Evolutionary conservation across 345 rosid genomes (phyloP).

Genomic region (Litchi chinensis): DNA sequence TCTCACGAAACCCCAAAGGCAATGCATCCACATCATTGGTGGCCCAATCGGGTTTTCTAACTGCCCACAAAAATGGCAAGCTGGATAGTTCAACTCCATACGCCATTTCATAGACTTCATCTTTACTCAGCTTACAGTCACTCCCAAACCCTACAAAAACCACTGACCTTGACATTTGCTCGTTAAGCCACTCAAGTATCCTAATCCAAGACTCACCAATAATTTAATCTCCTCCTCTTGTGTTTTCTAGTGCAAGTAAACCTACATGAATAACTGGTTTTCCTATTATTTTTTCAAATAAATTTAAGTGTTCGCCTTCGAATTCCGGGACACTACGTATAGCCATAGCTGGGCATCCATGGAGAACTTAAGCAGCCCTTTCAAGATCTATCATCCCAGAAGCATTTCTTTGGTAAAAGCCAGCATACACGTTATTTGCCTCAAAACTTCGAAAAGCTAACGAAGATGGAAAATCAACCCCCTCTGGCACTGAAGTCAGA

Average conservation of each 20-base stretch:
- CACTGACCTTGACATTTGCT: not conserved
- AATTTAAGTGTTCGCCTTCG: constrained; percentile 21
- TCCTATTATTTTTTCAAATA: not conserved
- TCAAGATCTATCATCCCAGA: constrained; percentile 22
- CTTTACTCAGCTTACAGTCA: not conserved
- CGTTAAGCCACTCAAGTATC: not conserved
- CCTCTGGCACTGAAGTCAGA: constrained; percentile 16
- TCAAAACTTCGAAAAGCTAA: constrained; percentile 12
- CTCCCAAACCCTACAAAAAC: not conserved
- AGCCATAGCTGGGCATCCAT: constrained; percentile 17
- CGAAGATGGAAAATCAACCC: constrained; percentile 26
- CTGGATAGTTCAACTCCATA: not conserved
- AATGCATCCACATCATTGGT: not conserved
- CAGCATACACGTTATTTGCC: not conserved
- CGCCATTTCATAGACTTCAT: not conserved
- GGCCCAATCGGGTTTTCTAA: constrained; percentile 17
- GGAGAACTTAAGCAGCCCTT: not conserved
- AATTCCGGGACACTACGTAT: constrained; percentile 25
- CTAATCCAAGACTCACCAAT: not conserved
- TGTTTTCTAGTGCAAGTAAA: constrained; percentile 20
- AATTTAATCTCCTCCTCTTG: not conserved
- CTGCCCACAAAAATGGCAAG: not conserved
- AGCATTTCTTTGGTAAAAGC: constrained; percentile 14
- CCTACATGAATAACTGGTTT: constrained; percentile 26
- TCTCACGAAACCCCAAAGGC: not conserved